Evolutionary conservation across 2,329 filamentous ascomycete species (phyloP), one percentile per base, ranked within the genome.

Genomic region (Huntiella savannae): DNA sequence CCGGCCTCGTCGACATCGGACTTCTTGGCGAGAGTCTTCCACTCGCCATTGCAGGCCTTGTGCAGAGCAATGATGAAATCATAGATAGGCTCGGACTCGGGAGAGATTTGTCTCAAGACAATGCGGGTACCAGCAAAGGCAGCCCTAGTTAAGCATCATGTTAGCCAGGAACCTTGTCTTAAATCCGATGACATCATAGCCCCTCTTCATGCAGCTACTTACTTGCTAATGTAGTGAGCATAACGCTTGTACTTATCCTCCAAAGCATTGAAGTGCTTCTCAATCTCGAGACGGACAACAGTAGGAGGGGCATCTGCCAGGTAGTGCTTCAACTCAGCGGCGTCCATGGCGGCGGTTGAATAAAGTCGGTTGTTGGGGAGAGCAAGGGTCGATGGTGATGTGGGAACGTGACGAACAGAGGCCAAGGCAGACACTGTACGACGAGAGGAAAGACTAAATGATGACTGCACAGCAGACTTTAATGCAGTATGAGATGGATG

Each of bases 231-330:
- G 58, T 79, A 86, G 64, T 95, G 87, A 52, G 87, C 82, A 69
- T 95, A 95, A 58, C 82, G 78, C 67, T 88, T 86, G 66, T 93
- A 76, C 59, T 81, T 69, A 56, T 82, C 74, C 45, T 65, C 71
- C 51, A 91, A 63, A 33, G 77, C 75, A 47, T 88, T 81, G 56
- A 96, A 98, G 63, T 96, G 88, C 59, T 85, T 82, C 64, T 85
- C 85, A 60, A 96, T 91, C 60, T 85, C 79, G 43, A 98, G 74
- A 41, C 79, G 77, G 49, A 95, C 88, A 48, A 95, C 76, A 42
- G 79, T 82, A 1, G 91, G 91, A 40, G 91, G 91, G 52, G 80
- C 79, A 62, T 98, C 91, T 40, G 91, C 87, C 51, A 93, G 72
- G 61, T 93, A 95, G 59, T 93, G 81, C 60, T 68, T 67, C 52